Base-by-base conservation (phyloP, 116 monocot genomes). In the Phalaenopsis hybrid region DNA sequence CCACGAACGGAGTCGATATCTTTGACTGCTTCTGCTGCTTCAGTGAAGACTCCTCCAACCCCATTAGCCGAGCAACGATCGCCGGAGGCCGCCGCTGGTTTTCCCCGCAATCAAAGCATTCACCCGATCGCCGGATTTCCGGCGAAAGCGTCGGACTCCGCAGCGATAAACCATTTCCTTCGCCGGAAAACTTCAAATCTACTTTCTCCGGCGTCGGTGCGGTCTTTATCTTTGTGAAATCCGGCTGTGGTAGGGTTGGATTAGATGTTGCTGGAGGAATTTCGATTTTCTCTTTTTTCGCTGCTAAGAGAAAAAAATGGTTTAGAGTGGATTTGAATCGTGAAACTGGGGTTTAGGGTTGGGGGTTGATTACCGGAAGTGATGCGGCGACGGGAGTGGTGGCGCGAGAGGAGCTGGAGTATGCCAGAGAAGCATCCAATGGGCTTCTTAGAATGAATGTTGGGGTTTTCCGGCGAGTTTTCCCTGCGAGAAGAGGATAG, bases 341-440 rank as follows among this genome's bases (percentile, higher is more conserved):
- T 15, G 65, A 57, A 45, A 79, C 21, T 15, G 59, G 46, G 44
- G 28, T 9, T 49, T 2, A 6, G 3, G 59, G 50, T 72, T 78
- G 75, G 79, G 77, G 20, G 61, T n/a, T 28, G 77, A 41, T 65
- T 55, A 88, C 89, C 85, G 20, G 94, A 87, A 75, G 89, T 28
- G 68, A 96, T 87, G 15, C 92, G 89, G 73, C 94, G 94, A 44
- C 85, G 92, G 49, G 89, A 85, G 86, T 86, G 78, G 86, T 88
- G 88, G 58, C 83, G 82, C 34, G 89, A 87, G 77, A 96, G 75
- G 78, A 96, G 85, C 33, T 85, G 89, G 58, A 96, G 84, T 81
- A 96, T 84, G 10, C 96, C 91, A 33, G 96, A 86, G 83, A 96
- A 91, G 96, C 96, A 96, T 4, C 94, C 94, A 57, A 87, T 79